Conservation (phyloP, 2,329 filamentous ascomycete genomes). For the Calonectria crousiana region DNA sequence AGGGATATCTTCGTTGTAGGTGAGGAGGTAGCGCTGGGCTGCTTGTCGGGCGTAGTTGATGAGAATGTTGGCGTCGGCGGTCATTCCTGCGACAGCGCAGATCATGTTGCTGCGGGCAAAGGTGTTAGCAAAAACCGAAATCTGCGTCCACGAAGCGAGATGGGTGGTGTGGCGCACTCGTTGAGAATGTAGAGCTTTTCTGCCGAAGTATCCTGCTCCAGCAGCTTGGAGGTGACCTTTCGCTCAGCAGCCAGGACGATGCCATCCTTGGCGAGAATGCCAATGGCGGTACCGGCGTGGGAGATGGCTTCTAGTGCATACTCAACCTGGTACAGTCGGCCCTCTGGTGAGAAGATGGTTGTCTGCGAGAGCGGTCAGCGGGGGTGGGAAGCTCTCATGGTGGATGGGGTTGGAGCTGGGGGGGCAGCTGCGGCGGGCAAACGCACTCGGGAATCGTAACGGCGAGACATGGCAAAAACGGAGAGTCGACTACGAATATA, state of each 20-base stretch:
- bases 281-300: slow-evolving; percentile 95
- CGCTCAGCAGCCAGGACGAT: slow-evolving; percentile 98
- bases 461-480: slow-evolving; percentile 82
- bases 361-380: slow-evolving; percentile 70
- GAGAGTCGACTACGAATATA: slow-evolving; percentile 2
- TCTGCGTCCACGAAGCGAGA: not conserved
- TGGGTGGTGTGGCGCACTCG: slow-evolving; percentile 73
- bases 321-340: slow-evolving; percentile 98
- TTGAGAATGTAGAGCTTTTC: slow-evolving; percentile 99
- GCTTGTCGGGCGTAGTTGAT: slow-evolving; percentile 99
- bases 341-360: slow-evolving; percentile 99
- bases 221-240: slow-evolving; percentile 98
- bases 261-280: slow-evolving; percentile 96
- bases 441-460: slow-evolving; percentile 95
- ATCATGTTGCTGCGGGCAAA: slow-evolving; percentile 89
- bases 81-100: slow-evolving; percentile 99
- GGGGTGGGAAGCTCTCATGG: slow-evolving; percentile 18
- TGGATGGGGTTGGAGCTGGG: slow-evolving; percentile 20
- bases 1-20: slow-evolving; percentile 99
- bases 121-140: slow-evolving; percentile 21
- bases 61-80: slow-evolving; percentile 98
- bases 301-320: slow-evolving; percentile 99
- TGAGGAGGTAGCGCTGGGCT: slow-evolving; percentile 96
- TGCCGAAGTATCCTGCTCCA: slow-evolving; percentile 99
- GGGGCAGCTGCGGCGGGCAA: slow-evolving; percentile 41